These are phyloP conservation scores for Colletotrichum incanum DNA, from an alignment of 2,329 filamentous ascomycete species.

Conservation along the genomic window DNA sequence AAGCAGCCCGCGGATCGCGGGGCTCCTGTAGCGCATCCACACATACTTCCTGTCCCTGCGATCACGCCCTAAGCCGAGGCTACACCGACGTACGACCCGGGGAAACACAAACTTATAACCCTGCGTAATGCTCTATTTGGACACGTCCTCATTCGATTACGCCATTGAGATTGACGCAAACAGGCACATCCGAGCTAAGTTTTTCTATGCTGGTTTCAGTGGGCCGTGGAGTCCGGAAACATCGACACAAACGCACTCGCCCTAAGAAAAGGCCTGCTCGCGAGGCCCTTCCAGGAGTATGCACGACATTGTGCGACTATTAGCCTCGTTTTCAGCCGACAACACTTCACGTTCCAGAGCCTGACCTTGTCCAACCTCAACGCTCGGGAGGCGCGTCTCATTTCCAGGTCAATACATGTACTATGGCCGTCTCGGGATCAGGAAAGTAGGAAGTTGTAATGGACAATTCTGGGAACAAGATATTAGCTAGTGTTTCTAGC, in stretches of 20 bases:
- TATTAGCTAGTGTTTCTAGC: not conserved
- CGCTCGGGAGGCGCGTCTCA: not conserved
- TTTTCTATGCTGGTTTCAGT: not conserved
- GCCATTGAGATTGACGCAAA: not conserved
- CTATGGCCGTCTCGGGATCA: not conserved
- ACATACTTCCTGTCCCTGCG: not conserved
- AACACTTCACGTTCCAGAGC: not conserved
- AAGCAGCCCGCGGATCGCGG: not conserved
- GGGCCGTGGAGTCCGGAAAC: not conserved
- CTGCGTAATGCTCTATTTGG: not conserved
- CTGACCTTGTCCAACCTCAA: not conserved
- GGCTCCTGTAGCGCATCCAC: not conserved
- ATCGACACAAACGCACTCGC: not conserved
- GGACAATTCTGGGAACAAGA: too few relatives aligned
- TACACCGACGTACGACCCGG: not conserved
- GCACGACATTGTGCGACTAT: rapidly evolving
- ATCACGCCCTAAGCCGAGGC: not conserved
- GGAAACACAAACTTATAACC: not conserved
- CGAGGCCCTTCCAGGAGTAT: not conserved
- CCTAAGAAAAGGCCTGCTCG: not conserved
- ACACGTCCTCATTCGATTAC: not conserved
- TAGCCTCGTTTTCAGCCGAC: not conserved
- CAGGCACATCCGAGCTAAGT: too few relatives aligned
- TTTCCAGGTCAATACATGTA: not conserved
- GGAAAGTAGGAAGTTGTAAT: not conserved